Evolutionary conservation across 805 yeast genomes (phyloP).

Genomic region (Candida maesae): DNA sequence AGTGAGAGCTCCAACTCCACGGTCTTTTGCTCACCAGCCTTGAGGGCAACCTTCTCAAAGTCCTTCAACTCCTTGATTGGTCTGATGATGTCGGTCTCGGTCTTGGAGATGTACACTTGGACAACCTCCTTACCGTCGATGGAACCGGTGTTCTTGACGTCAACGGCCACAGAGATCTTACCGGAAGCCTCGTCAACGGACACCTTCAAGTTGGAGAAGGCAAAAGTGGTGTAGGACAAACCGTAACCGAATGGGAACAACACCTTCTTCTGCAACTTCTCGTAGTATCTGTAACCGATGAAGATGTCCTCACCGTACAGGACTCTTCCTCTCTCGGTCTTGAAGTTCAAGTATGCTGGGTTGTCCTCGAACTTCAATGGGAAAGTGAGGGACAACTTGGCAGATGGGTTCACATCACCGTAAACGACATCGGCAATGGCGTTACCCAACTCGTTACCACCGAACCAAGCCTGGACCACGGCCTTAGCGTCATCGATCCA

Average conservation of each 20-base stretch:
- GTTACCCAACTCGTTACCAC: constrained; percentile 57
- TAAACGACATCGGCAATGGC: constrained; percentile 58
- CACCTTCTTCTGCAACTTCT: constrained; percentile 43
- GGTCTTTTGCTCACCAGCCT: constrained; percentile 39
- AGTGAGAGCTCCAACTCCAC: constrained; percentile 37
- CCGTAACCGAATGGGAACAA: constrained; percentile 62
- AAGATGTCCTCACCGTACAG: constrained; percentile 63
- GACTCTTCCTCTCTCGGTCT: constrained; percentile 48
- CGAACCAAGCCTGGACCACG: constrained; percentile 53
- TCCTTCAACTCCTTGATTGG: constrained; percentile 60
- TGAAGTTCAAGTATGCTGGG: constrained; percentile 51
- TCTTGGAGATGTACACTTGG: constrained; percentile 47
- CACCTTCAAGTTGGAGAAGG: constrained; percentile 35
- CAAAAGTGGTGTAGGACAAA: constrained; percentile 54
- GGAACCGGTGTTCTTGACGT: constrained; percentile 46
- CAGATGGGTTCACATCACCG: constrained; percentile 53
- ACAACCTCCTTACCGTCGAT: constrained; percentile 49
- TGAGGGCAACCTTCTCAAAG: constrained; percentile 45
- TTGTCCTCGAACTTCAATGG: constrained; percentile 49
- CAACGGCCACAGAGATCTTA: constrained; percentile 31
- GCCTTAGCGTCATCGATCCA: constrained; percentile 45
- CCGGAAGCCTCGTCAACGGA: constrained; percentile 27
- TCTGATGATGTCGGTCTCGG: constrained; percentile 36
- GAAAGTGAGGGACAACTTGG: constrained; percentile 53
- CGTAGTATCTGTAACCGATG: constrained; percentile 61